These are phyloP conservation scores for Alternaria tenuissima DNA, from an alignment of 2,329 filamentous ascomycete genomes.

Conservation along the genomic window DNA sequence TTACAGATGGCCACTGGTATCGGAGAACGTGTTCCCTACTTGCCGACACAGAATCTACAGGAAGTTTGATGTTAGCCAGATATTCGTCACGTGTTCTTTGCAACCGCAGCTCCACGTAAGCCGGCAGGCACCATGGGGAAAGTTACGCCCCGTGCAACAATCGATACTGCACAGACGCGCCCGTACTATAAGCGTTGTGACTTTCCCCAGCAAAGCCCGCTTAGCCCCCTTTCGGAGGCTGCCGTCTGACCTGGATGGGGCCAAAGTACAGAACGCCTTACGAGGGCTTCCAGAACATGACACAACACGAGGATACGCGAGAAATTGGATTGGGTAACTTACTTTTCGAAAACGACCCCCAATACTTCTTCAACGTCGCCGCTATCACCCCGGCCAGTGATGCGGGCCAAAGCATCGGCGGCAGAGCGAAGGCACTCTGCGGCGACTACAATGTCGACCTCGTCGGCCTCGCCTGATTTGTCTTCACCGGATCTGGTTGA, in stretches of 20 bases:
- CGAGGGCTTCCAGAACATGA: slow-evolving; percentile 8
- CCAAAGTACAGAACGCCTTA: slow-evolving; percentile 10
- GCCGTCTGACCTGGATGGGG: slow-evolving; percentile 13
- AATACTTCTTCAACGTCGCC: slow-evolving; percentile 95
- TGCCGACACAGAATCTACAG: slow-evolving; percentile 38
- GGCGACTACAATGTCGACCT: slow-evolving; percentile 85
- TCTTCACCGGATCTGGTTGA: slow-evolving; percentile 7
- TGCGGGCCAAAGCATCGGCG: slow-evolving; percentile 66
- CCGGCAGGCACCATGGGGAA: slow-evolving; percentile 9
- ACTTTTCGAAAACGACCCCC: slow-evolving; percentile 98
- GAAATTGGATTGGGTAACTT: slow-evolving; percentile 50
- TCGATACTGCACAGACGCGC: slow-evolving; percentile 9
- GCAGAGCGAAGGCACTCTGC: slow-evolving; percentile 81
- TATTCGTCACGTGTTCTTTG: not conserved
- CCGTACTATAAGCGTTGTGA: slow-evolving; percentile 33
- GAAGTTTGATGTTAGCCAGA: slow-evolving; percentile 9
- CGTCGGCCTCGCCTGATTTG: slow-evolving; percentile 40
- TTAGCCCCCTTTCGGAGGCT: slow-evolving; percentile 9
- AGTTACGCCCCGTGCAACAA: slow-evolving; percentile 8
- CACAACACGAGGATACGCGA: not conserved
- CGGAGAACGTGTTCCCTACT: slow-evolving; percentile 9
- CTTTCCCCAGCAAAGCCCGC: slow-evolving; percentile 17
- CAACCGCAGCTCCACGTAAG: slow-evolving; percentile 14
- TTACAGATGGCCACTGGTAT: not conserved
- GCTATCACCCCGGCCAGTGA: slow-evolving; percentile 84